Evolutionary conservation across 768 basidiomycete genomes (phyloP).

Genomic region (Filobasidium floriforme): DNA sequence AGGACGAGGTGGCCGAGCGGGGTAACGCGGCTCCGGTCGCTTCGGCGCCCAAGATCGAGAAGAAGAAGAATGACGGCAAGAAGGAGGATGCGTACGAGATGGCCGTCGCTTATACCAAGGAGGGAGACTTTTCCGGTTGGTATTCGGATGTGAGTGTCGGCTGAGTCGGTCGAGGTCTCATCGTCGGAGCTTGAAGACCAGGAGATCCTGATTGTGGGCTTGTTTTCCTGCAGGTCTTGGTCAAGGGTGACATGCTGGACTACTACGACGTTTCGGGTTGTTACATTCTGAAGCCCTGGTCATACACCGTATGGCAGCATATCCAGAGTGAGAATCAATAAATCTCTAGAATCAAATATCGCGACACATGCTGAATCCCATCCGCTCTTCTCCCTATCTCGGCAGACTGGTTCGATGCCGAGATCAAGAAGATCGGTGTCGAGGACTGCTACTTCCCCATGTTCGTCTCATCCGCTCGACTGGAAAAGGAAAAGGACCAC

Average conservation of each 20-base stretch:
- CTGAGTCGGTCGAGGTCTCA: neutral
- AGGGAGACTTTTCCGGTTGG: slow-evolving; percentile 88
- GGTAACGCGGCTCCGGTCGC: slow-evolving; percentile 19
- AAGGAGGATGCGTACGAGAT: slow-evolving; percentile 84
- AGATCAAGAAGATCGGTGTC: slow-evolving; percentile 89
- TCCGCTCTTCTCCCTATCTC: neutral
- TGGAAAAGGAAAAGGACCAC: slow-evolving; percentile 96
- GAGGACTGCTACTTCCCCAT: slow-evolving; percentile 99
- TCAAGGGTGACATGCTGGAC: slow-evolving; percentile 98
- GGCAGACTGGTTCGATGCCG: slow-evolving; percentile 80
- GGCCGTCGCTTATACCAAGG: slow-evolving; percentile 91
- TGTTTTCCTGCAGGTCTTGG: slow-evolving; percentile 59
- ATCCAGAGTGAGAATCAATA: slow-evolving; percentile 63
- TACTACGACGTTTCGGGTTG: slow-evolving; percentile 98
- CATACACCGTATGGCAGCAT: slow-evolving; percentile 91
- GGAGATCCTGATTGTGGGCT: neutral
- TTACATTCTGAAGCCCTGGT: slow-evolving; percentile 97
- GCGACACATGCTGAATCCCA: neutral
- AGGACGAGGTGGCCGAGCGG: slow-evolving; percentile 42
- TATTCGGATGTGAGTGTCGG: slow-evolving; percentile 67
- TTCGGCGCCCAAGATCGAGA: slow-evolving; percentile 26
- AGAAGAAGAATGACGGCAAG: slow-evolving; percentile 49
- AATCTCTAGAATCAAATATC: neutral
- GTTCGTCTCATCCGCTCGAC: slow-evolving; percentile 85
- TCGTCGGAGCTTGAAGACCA: neutral